Evolutionary conservation across 1,284 basidiomycete species (phyloP).

Genomic region (Gymnopus androsaceus): DNA sequence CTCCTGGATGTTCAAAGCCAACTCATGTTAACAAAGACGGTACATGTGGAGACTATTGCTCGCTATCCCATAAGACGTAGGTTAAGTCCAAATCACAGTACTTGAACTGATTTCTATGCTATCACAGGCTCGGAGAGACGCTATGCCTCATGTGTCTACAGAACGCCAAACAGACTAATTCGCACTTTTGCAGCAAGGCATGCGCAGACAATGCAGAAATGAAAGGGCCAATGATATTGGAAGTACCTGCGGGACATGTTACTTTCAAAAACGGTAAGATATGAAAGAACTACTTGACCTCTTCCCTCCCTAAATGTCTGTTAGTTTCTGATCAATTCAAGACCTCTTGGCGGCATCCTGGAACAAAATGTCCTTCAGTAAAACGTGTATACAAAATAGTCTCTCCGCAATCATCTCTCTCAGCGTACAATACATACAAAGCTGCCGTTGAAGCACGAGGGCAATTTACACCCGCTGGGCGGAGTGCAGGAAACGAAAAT

Average conservation of each 20-base stretch:
- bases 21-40: conserved; percentile 37
- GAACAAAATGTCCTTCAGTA: conserved; percentile 54
- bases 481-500: conserved; percentile 63
- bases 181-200: conserved; percentile 57
- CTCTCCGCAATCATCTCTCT: conserved; percentile 43
- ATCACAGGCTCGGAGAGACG: conserved; percentile 43
- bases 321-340: conserved; percentile 66
- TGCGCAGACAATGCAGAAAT: conserved; percentile 55
- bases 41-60: conserved; percentile 46
- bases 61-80: conserved; percentile 50
- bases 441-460: conserved; percentile 58
- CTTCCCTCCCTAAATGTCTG: conserved; percentile 2
- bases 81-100: neutral
- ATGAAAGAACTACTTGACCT: neutral
- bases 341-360: conserved; percentile 62
- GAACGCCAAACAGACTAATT: conserved; percentile 50
- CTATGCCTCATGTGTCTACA: conserved; percentile 59
- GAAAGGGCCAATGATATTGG: conserved; percentile 54
- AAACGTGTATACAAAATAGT: conserved; percentile 63
- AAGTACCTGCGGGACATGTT: conserved; percentile 58
- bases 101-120: conserved; percentile 2
- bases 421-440: conserved; percentile 61
- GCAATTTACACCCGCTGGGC: conserved; percentile 50
- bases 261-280: conserved; percentile 64
- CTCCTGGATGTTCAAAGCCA: conserved; percentile 52